Evolutionary conservation across 371 early-diverging fungal species (phyloP).

Genomic region (Neoconidiobolus thromboides): DNA sequence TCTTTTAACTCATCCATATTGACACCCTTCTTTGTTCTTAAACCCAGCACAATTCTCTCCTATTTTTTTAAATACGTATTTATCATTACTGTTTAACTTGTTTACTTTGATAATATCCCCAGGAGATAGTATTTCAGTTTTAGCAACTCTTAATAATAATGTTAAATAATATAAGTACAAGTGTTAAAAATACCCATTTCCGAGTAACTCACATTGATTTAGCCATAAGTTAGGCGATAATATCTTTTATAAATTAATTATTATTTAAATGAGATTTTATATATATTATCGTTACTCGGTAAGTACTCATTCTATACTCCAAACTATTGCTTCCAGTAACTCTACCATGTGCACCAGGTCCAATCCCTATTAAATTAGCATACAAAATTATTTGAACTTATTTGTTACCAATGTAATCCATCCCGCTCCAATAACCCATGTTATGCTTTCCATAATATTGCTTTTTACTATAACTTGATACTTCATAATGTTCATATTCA

Average conservation of each 20-base stretch:
- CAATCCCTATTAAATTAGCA: constrained; percentile 20
- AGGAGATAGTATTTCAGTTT: not conserved
- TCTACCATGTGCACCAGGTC: constrained; percentile 68
- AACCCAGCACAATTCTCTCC: constrained; percentile 38
- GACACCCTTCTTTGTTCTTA: constrained; percentile 34
- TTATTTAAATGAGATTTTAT: not conserved
- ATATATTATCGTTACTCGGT: constrained; percentile 17
- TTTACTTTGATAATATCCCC: not conserved
- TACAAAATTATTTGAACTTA: not conserved
- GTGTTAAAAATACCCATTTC: constrained; percentile 28
- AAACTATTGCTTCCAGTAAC: constrained; percentile 11
- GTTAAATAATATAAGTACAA: not conserved
- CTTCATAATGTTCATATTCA: constrained; percentile 55
- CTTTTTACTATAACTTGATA: constrained; percentile 37
- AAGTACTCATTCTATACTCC: constrained; percentile 20
- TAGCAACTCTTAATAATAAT: too few relatives aligned
- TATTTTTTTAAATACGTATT: constrained; percentile 1
- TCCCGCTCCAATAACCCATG: constrained; percentile 51
- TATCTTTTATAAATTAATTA: constrained; percentile 12
- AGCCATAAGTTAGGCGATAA: constrained; percentile 29
- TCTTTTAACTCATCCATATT: not conserved
- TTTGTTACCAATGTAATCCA: constrained; percentile 41
- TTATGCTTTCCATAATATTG: constrained; percentile 38
- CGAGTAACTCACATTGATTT: constrained; percentile 22
- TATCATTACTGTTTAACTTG: not conserved